Evolutionary conservation across 192 early-diverging fungal species (phyloP).

Genomic region (Rhizophagus clarus): DNA sequence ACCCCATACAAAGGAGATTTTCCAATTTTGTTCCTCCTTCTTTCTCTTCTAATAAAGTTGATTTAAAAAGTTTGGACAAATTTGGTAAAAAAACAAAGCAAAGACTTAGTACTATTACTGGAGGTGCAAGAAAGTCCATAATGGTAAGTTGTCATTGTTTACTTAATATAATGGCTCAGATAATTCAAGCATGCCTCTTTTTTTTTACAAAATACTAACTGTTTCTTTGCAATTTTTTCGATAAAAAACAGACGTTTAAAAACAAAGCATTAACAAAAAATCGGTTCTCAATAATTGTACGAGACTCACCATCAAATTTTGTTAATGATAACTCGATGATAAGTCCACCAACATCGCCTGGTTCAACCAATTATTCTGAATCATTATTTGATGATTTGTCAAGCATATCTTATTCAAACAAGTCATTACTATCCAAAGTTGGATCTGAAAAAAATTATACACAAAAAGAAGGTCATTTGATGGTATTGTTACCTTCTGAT

Average conservation of each 20-base stretch:
- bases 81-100: slow-evolving; percentile 1
- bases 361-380: not conserved
- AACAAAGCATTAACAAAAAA: slow-evolving; percentile 12
- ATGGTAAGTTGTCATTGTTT: not conserved
- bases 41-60: not conserved
- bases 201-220: not conserved
- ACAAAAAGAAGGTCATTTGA: slow-evolving; percentile 22
- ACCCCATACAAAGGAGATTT: not conserved
- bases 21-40: not conserved
- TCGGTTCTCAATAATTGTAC: not conserved
- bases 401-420: not conserved
- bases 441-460: not conserved
- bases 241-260: not conserved
- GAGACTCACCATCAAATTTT: not conserved
- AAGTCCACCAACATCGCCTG: not conserved
- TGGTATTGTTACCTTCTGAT: not conserved
- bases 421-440: not conserved
- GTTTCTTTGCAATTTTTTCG: not conserved
- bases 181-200: not conserved
- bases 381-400: not conserved
- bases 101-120: not conserved
- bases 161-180: not conserved
- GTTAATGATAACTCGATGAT: not conserved
- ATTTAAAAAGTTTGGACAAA: not conserved
- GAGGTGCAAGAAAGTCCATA: slow-evolving; percentile 18